Percentiles rank a stretch among this genome's conserved stretches.
Evolutionary conservation across 148 eudicot species (phyloP).

Genomic region (Nepenthes gracilis): DNA sequence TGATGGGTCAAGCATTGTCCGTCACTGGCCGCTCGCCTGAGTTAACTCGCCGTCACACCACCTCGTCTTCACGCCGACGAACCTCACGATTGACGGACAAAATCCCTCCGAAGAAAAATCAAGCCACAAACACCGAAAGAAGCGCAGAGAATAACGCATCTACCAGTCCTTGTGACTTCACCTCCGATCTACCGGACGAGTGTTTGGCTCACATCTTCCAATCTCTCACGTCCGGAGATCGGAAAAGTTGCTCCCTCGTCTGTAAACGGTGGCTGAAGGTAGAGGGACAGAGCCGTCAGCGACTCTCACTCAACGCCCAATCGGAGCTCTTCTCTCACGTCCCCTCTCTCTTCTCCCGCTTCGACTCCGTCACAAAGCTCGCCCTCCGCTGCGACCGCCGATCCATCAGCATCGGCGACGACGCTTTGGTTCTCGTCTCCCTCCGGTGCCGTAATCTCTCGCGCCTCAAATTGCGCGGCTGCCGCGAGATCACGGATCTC

Average conservation of each 20-base stretch:
- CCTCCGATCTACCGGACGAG: slow-evolving; percentile 36
- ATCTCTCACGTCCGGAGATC: slow-evolving; percentile 22
- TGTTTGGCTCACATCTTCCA: slow-evolving; percentile 37
- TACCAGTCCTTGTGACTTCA: slow-evolving; percentile 7
- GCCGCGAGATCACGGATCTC: slow-evolving; percentile 32
- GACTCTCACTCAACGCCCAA: slow-evolving; percentile 30
- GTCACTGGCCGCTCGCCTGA: too few species aligned
- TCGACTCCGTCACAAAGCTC: slow-evolving; percentile 50
- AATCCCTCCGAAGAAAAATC: too few species aligned
- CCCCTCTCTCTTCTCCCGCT: slow-evolving; percentile 26
- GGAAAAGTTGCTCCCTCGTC: slow-evolving; percentile 27
- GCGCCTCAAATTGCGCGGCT: slow-evolving; percentile 40
- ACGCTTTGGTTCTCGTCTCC: slow-evolving; percentile 23
- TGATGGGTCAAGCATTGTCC: too few species aligned
- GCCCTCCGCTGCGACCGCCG: slow-evolving; percentile 39
- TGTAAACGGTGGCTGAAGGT: slow-evolving; percentile 29
- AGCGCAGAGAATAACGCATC: too few species aligned
- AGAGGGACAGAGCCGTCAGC: slow-evolving; percentile 45
- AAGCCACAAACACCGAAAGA: too few species aligned
- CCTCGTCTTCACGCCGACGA: too few species aligned
- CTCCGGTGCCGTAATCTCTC: slow-evolving; percentile 34
- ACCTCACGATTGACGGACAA: too few species aligned
- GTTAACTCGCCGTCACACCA: too few species aligned
- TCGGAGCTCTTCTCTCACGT: slow-evolving; percentile 15
- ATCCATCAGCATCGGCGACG: slow-evolving; percentile 24